phyloP scores from a whole-genome alignment of 2,329 filamentous ascomycete species.

The Aurifilum marmelostoma region DNA sequence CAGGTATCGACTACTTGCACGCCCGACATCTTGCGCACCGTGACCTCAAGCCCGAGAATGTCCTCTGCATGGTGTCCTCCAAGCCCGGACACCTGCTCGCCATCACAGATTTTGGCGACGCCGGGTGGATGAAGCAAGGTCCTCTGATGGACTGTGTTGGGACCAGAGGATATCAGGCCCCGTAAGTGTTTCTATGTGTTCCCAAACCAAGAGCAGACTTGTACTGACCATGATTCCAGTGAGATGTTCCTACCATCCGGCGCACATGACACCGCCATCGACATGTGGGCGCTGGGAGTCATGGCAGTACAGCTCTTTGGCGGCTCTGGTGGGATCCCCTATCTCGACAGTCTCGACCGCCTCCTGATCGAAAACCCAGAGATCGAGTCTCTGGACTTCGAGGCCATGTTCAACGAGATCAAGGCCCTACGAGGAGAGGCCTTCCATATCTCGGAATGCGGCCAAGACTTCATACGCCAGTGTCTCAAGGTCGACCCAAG shows the following conservation, averaged over 20 bases:
- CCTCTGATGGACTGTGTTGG: conserved; percentile 51
- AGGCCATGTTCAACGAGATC: conserved; percentile 19
- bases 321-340: conserved; percentile 30
- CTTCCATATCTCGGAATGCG: conserved; percentile 29
- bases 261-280: conserved; percentile 45
- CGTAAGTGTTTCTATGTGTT: conserved; percentile 43
- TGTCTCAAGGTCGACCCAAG: conserved; percentile 40
- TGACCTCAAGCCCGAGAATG: conserved; percentile 59
- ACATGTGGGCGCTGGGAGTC: conserved; percentile 58
- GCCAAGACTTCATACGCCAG: conserved; percentile 39
- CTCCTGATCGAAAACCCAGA: conserved; percentile 27
- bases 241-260: conserved; percentile 40
- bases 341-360: conserved; percentile 24
- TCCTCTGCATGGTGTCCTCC: conserved; percentile 53
- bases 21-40: conserved; percentile 54
- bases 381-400: conserved; percentile 27
- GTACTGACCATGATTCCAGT: conserved; percentile 36
- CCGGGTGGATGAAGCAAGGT: conserved; percentile 46
- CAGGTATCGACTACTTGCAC: conserved; percentile 53
- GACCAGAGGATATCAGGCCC: conserved; percentile 52
- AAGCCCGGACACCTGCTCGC: conserved; percentile 49
- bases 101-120: conserved; percentile 57
- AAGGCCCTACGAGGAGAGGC: conserved; percentile 23
- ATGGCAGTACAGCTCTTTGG: conserved; percentile 43
- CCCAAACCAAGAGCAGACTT: background rate